A percentile compares a stretch with the other conserved stretches of the same genome.
These are phyloP conservation scores for Dactylellina parvicollis DNA, from an alignment of 2,329 filamentous ascomycete species.

Conservation along the genomic window DNA sequence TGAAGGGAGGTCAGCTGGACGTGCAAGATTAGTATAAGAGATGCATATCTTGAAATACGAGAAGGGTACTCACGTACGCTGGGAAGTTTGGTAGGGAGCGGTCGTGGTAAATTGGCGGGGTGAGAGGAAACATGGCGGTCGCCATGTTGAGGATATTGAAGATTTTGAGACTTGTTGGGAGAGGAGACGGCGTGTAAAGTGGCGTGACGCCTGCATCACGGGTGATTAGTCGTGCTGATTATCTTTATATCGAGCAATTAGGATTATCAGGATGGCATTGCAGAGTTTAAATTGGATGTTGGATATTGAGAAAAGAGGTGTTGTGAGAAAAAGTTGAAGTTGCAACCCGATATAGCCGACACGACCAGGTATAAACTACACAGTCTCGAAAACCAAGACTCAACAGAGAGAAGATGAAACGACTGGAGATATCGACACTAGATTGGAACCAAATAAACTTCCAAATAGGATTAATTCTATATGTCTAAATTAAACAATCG, in stretches of 20 bases:
- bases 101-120: constrained; percentile 21
- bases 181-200: constrained; percentile 15
- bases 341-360: too few relatives aligned
- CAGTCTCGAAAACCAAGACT: too few relatives aligned
- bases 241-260: background rate
- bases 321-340: too few relatives aligned
- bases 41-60: constrained; percentile 35
- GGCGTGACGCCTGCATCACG: constrained; percentile 51
- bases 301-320: too few relatives aligned
- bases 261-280: constrained; percentile 7
- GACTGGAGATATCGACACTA: too few relatives aligned
- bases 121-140: background rate
- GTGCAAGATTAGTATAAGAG: constrained; percentile 45
- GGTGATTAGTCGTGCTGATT: background rate
- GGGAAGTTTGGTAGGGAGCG: constrained; percentile 57
- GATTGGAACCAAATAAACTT: too few relatives aligned
- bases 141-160: background rate
- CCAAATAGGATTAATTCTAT: too few relatives aligned
- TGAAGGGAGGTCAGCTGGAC: constrained; percentile 58
- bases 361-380: too few relatives aligned
- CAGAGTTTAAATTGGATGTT: background rate
- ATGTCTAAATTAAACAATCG: background rate
- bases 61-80: constrained; percentile 59
- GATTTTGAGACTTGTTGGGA: constrained; percentile 12
- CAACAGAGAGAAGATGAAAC: too few relatives aligned